These are phyloP conservation scores for Magnaporthiopsis poae DNA, from an alignment of 2,329 filamentous ascomycete genomes.

Conservation along the genomic window DNA sequence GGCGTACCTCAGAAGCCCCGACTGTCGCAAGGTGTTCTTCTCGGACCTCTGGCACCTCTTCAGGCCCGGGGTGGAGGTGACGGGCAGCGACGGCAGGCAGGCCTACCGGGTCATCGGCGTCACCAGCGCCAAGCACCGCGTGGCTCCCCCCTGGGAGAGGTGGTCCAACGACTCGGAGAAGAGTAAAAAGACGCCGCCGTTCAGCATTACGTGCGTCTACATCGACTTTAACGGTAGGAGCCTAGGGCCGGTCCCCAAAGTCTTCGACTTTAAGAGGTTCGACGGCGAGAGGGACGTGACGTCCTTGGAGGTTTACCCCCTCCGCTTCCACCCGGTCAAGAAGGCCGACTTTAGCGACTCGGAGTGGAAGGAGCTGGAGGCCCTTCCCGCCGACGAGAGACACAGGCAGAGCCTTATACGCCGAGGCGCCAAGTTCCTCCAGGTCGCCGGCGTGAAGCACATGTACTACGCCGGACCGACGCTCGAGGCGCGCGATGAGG, in stretches of 20 bases:
- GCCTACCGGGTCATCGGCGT: conserved; percentile 17
- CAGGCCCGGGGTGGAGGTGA: conserved; percentile 13
- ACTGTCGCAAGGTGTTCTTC: conserved; percentile 14
- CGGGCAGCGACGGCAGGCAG: conserved; percentile 15
- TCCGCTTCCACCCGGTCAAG: conserved; percentile 11
- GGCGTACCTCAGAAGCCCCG: conserved; percentile 9
- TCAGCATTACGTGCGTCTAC: conserved; percentile 16
- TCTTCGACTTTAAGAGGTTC: conserved; percentile 17
- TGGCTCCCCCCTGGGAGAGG: conserved; percentile 10
- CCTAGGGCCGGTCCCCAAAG: conserved; percentile 18
- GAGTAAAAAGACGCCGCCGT: conserved; percentile 8
- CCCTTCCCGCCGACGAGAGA: not conserved
- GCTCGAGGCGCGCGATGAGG: conserved; percentile 17
- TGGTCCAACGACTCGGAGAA: conserved; percentile 15
- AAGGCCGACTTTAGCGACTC: not conserved
- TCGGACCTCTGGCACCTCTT: conserved; percentile 20
- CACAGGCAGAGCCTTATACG: conserved; percentile 13
- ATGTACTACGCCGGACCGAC: conserved; percentile 21
- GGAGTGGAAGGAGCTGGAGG: not conserved
- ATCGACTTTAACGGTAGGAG: conserved; percentile 23
- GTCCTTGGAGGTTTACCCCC: conserved; percentile 19
- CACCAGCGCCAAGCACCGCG: conserved; percentile 8
- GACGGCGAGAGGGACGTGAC: conserved; percentile 18
- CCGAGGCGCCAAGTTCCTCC: conserved; percentile 16
- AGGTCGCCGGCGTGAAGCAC: conserved; percentile 14